phyloP scores from a whole-genome alignment of 345 rosid genomes.

The Leavenworthia alabamica region DNA sequence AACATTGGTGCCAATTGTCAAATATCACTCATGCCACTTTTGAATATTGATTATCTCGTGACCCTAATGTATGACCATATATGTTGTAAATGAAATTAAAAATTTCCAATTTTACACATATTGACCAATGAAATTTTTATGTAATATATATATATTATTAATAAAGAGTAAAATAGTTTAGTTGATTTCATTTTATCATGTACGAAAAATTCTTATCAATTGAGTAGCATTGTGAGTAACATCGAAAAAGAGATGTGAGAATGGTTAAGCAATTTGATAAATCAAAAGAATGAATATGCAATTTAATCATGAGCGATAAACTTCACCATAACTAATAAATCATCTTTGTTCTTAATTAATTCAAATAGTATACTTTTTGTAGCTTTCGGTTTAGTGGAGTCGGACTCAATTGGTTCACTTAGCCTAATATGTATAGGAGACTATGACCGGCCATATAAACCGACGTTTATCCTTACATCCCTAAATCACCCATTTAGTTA shows the following conservation, averaged over 20 bases:
- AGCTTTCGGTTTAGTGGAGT: not conserved
- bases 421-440: not conserved
- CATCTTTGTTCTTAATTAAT: not conserved
- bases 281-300: too few species aligned
- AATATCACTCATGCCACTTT: slow-evolving; percentile 23
- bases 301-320: too few species aligned
- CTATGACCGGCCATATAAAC: slow-evolving; percentile 3
- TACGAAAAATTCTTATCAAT: not conserved
- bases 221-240: too few species aligned
- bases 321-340: too few species aligned
- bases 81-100: not conserved
- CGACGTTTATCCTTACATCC: not conserved
- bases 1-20: slow-evolving; percentile 10
- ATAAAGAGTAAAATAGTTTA: not conserved
- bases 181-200: too few species aligned
- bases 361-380: slow-evolving; percentile 8
- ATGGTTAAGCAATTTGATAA: too few species aligned
- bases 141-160: not conserved
- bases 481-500: not conserved
- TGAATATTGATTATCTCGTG: too few species aligned
- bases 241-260: too few species aligned
- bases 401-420: not conserved
- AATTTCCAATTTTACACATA: not conserved
- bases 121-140: not conserved
- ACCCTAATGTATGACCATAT: not conserved